These are phyloP conservation scores for Solanum pimpinellifolium DNA, from an alignment of 257 asterid species.

Conservation along the genomic window DNA sequence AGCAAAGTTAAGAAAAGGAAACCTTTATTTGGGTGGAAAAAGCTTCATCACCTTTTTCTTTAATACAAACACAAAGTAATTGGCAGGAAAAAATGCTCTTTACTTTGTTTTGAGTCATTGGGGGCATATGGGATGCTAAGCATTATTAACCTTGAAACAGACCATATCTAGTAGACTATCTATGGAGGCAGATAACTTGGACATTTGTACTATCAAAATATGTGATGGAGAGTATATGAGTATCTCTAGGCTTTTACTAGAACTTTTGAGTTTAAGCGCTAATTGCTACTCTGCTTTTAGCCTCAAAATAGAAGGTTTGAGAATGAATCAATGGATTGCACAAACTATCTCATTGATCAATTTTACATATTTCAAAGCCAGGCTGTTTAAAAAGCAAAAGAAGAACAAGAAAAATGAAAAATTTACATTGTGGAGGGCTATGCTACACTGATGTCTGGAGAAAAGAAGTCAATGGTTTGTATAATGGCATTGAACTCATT, in stretches of 20 bases:
- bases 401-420: background rate
- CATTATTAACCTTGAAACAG: background rate
- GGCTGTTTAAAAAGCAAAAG: background rate
- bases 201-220: background rate
- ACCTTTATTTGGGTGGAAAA: background rate
- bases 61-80: background rate
- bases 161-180: background rate
- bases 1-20: background rate
- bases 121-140: background rate
- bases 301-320: background rate
- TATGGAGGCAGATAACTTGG: background rate
- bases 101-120: background rate
- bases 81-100: background rate
- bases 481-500: background rate
- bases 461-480: background rate
- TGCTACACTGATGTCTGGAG: background rate
- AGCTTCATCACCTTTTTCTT: background rate
- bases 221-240: background rate
- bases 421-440: background rate
- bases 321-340: background rate
- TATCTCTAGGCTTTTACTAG: background rate
- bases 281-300: background rate
- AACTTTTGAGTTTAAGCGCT: background rate
- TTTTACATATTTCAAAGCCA: background rate
- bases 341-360: background rate